Percentiles rank a stretch among this genome's conserved stretches.
These are phyloP conservation scores for Lentinula sp. DNA, from an alignment of 768 basidiomycete species.

Conservation along the genomic window DNA sequence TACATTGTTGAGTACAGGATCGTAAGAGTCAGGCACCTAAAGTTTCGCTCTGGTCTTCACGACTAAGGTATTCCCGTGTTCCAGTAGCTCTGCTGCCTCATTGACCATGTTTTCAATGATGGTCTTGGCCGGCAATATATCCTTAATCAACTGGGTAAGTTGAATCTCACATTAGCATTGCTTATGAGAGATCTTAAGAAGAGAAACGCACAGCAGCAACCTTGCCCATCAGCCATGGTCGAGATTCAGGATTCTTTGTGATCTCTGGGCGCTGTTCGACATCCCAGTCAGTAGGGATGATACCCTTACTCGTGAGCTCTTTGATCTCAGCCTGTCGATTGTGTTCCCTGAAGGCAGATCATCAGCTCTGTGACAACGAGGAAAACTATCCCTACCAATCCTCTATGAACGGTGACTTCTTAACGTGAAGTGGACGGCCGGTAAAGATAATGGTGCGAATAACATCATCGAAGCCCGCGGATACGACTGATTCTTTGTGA, in stretches of 20 bases:
- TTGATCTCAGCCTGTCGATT: constrained; percentile 64
- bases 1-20: neutral
- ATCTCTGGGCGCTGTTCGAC: constrained; percentile 79
- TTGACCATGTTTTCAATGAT: constrained; percentile 80
- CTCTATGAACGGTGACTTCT: constrained; percentile 78
- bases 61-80: constrained; percentile 30
- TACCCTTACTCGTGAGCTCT: constrained; percentile 76
- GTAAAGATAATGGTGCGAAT: constrained; percentile 85
- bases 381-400: constrained; percentile 56
- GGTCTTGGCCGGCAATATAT: constrained; percentile 74
- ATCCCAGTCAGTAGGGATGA: constrained; percentile 69
- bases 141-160: constrained; percentile 43
- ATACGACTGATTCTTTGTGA: constrained; percentile 76
- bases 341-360: constrained; percentile 7
- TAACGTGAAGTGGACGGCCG: constrained; percentile 82
- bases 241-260: constrained; percentile 40
- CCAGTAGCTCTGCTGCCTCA: constrained; percentile 45
- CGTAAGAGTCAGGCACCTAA: neutral
- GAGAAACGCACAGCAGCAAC: constrained; percentile 45
- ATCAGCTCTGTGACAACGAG: neutral
- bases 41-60: constrained; percentile 24
- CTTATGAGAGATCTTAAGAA: neutral
- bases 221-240: constrained; percentile 80
- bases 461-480: constrained; percentile 72
- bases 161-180: neutral